Percentiles rank a stretch among this genome's conserved stretches.
phyloP scores from a whole-genome alignment of 257 asterid genomes.

The Scutellaria galericulata region DNA sequence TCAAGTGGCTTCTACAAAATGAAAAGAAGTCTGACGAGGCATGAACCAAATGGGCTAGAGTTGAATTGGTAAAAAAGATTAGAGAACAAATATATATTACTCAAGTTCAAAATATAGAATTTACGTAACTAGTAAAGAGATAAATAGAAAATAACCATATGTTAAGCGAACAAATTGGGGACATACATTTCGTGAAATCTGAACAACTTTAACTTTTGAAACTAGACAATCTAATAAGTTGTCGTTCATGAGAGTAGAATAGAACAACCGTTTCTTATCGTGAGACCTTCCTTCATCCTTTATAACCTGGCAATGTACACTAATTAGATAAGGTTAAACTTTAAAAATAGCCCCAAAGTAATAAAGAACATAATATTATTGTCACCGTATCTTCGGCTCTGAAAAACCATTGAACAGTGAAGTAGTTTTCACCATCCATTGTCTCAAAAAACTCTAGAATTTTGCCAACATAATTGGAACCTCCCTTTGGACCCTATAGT shows the following conservation, averaged over 20 bases:
- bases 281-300: conserved; percentile 48
- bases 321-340: conserved; percentile 11
- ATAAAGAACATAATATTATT: not conserved
- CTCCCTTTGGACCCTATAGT: conserved; percentile 51
- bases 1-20: not conserved
- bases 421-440: conserved; percentile 50
- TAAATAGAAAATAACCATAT: not conserved
- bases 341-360: not conserved
- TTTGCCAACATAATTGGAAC: conserved; percentile 51
- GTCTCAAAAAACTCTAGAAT: conserved; percentile 54
- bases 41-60: conserved; percentile 7
- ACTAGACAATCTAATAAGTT: conserved; percentile 53
- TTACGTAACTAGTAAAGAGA: conserved; percentile 10
- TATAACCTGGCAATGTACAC: conserved; percentile 43
- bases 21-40: conserved; percentile 4
- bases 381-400: conserved; percentile 60
- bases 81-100: conserved; percentile 6
- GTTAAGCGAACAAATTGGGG: conserved; percentile 19
- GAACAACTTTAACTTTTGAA: conserved; percentile 58
- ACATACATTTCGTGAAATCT: conserved; percentile 49
- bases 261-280: conserved; percentile 56
- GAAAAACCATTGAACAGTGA: conserved; percentile 59
- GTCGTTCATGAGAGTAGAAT: conserved; percentile 56
- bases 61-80: not conserved
- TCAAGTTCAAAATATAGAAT: not conserved